Percentiles rank a stretch among this genome's conserved stretches.
These are phyloP conservation scores for Penicillium simplicissimum DNA, from an alignment of 495 filamentous ascomycete species.

Conservation along the genomic window DNA sequence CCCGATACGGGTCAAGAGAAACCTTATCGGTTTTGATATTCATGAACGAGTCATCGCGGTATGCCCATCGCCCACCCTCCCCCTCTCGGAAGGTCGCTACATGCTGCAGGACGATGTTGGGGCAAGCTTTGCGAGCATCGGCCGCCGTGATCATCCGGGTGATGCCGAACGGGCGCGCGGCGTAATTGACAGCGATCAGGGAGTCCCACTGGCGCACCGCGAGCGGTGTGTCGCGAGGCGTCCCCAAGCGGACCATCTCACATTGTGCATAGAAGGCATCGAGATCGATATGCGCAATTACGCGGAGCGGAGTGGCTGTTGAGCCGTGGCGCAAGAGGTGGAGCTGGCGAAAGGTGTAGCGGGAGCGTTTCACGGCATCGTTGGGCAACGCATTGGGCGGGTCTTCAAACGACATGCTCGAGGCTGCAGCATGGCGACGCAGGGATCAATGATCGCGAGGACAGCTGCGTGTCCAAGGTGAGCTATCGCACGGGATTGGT, in stretches of 20 bases:
- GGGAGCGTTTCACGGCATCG: conserved; percentile 55
- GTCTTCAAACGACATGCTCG: conserved; percentile 30
- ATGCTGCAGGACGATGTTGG: conserved; percentile 81
- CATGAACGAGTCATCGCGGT: conserved; percentile 71
- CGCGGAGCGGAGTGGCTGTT: conserved; percentile 73
- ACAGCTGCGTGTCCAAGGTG: neutral
- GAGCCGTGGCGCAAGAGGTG: conserved; percentile 70
- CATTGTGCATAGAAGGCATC: conserved; percentile 99
- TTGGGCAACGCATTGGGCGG: conserved; percentile 34
- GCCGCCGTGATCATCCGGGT: conserved; percentile 68
- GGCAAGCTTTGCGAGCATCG: conserved; percentile 89
- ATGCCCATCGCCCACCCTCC: conserved; percentile 81
- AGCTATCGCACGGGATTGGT: neutral
- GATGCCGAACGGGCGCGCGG: conserved; percentile 78
- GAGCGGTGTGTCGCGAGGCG: conserved; percentile 72
- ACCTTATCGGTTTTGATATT: conserved; percentile 90
- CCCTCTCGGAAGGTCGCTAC: conserved; percentile 95
- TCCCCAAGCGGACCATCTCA: conserved; percentile 81
- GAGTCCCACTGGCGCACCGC: conserved; percentile 84
- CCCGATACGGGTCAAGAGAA: conserved; percentile 87
- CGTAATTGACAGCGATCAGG: conserved; percentile 95
- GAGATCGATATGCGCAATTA: conserved; percentile 89
- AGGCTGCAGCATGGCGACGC: conserved; percentile 24
- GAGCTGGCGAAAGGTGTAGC: conserved; percentile 84
- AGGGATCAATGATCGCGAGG: neutral